Conservation (phyloP, 1,284 basidiomycete genomes). For the Cystobasidiaceae sp. region DNA sequence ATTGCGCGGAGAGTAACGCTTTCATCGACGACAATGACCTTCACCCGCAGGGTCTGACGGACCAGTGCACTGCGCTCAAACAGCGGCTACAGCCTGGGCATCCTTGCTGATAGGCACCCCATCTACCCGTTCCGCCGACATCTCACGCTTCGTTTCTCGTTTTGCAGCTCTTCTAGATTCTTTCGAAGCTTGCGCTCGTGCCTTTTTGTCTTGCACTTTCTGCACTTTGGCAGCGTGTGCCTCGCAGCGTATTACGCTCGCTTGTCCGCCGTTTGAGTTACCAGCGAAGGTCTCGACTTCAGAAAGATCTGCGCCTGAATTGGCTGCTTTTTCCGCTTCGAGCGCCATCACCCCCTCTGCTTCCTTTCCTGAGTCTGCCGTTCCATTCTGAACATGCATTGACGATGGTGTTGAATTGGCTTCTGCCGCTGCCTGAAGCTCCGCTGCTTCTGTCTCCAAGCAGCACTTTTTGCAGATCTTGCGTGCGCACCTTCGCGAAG, state of each 20-base stretch:
- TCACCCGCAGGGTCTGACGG: no score
- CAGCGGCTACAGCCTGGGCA: no score
- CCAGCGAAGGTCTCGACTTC: no score
- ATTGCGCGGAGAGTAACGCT: no score
- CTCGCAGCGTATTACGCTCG: slow-evolving; percentile 46
- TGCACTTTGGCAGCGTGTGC: slow-evolving; percentile 48
- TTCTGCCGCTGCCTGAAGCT: not conserved
- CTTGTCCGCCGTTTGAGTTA: slow-evolving; percentile 3
- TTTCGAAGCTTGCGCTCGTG: slow-evolving; percentile 5
- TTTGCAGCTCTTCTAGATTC: not conserved
- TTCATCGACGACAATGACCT: no score
- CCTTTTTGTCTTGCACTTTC: slow-evolving; percentile 34
- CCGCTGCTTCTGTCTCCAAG: not conserved
- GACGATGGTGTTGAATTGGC: not conserved
- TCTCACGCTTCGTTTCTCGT: not conserved
- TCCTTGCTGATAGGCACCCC: no score
- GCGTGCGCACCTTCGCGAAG: slow-evolving; percentile 40
- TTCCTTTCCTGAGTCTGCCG: no score
- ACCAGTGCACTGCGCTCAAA: no score
- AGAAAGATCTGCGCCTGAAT: no score
- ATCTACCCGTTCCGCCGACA: no score
- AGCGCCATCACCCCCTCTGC: no score
- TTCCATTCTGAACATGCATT: not conserved
- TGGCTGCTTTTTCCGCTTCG: no score
- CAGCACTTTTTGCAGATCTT: slow-evolving; percentile 14